Evolutionary conservation across 2,329 filamentous ascomycete genomes (phyloP).

Genomic region (Trichoderma oligosporum): DNA sequence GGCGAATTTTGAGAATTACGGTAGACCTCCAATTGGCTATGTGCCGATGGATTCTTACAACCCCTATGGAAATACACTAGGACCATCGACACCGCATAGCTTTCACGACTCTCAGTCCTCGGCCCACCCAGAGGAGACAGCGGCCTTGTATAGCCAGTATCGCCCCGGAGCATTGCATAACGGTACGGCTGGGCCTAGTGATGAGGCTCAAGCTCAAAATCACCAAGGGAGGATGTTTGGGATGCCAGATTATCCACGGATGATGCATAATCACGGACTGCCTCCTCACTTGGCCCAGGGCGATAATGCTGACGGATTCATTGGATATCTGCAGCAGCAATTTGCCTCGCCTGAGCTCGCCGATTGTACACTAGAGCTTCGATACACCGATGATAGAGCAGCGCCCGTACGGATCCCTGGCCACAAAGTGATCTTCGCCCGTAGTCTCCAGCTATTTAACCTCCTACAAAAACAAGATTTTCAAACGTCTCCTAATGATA

Average conservation of each 20-base stretch:
- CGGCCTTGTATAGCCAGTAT: slow-evolving; percentile 40
- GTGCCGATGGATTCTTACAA: slow-evolving; percentile 35
- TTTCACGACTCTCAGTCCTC: slow-evolving; percentile 61
- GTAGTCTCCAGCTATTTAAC: slow-evolving; percentile 39
- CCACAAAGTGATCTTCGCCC: slow-evolving; percentile 54
- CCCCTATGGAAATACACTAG: slow-evolving; percentile 40
- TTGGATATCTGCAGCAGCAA: slow-evolving; percentile 39
- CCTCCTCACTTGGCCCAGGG: slow-evolving; percentile 28
- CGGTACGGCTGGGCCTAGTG: slow-evolving; percentile 29
- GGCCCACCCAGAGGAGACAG: slow-evolving; percentile 44
- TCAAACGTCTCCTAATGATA: slow-evolving; percentile 30
- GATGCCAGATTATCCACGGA: slow-evolving; percentile 31
- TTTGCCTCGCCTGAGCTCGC: slow-evolving; percentile 34
- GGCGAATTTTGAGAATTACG: slow-evolving; percentile 37
- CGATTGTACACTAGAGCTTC: slow-evolving; percentile 47
- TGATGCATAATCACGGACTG: slow-evolving; percentile 33
- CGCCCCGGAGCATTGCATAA: slow-evolving; percentile 40
- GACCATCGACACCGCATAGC: slow-evolving; percentile 56
- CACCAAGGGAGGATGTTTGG: slow-evolving; percentile 32
- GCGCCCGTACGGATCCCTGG: slow-evolving; percentile 45
- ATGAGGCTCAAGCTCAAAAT: slow-evolving; percentile 32
- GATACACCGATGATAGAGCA: slow-evolving; percentile 39
- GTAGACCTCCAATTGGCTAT: slow-evolving; percentile 36
- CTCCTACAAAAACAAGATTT: slow-evolving; percentile 29
- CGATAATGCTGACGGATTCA: slow-evolving; percentile 37